Base-by-base conservation (phyloP, 2,329 filamentous ascomycete species). In the Fusarium miscanthi region DNA sequence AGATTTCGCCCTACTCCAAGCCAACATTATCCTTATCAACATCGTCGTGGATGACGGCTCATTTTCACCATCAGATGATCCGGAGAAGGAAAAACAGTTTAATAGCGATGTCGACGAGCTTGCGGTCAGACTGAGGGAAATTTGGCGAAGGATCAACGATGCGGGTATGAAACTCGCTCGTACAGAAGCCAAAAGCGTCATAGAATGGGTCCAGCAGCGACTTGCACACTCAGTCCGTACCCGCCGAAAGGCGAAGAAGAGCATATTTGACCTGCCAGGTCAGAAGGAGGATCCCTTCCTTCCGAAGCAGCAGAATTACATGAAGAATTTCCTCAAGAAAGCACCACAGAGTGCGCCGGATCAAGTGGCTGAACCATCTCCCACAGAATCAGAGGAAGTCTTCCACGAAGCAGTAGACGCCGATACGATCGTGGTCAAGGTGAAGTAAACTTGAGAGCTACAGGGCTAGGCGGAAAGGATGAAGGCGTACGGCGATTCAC, bases 181-280 rank as follows among this genome's bases (percentile, higher is more conserved):
- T 35, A 92, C 93, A 35, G 90, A 97, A 77, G 90, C 93, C 17
- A 97, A 97, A 81, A 90, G 90, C 59, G 86, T 87, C 16, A 85
- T 97, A 42, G 92, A 97, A 76, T 87, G 90, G 63, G 83, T 97
- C n/a, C 87, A 91, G 65, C 90, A 93, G 76, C 89, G 95, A 61
- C 84, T 98, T 19, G 82, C 90, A 51, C 90, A 92, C 78, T 87
- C 89, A 6, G 91, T 95, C 52, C 87, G 94, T 53, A 93, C 92
- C 16, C 88, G 87, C 73, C 86, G 84, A 49, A 86, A 84, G 54
- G 85, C 84, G 16, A 89, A 87, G 76, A 85, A 84, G 65, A 87
- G 83, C 72, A 84, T 89, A 8, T 89, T 87, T 72, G 85, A 86
- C 33, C 30, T 82, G 8, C 76, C 67, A 8, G 69, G 67, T 52